phyloP scores from a whole-genome alignment of 2,329 filamentous ascomycete genomes.

The Aspergillus sp. region DNA sequence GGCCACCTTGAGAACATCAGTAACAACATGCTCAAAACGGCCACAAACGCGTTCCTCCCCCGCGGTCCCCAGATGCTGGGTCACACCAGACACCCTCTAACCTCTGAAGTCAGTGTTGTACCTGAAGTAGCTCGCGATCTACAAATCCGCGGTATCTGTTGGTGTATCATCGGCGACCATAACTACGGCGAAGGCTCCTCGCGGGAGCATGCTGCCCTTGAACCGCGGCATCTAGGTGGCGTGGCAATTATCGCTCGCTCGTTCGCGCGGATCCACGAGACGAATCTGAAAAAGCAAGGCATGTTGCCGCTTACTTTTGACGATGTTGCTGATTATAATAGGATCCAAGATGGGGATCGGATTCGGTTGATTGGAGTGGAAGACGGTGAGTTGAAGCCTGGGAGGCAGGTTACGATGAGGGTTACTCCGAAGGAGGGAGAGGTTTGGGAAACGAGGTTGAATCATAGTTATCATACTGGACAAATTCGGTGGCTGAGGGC shows the following conservation, averaged over 20 bases:
- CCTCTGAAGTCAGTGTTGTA: conserved; percentile 70
- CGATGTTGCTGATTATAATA: conserved; percentile 84
- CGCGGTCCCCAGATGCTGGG: conserved; percentile 19
- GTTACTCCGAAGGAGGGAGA: conserved; percentile 18
- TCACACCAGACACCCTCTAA: conserved; percentile 54
- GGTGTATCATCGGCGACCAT: conserved; percentile 96
- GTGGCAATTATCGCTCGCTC: conserved; percentile 87
- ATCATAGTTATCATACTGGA: conserved; percentile 27
- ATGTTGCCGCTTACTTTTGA: conserved; percentile 94
- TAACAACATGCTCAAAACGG: conserved; percentile 98
- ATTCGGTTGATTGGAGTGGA: conserved; percentile 15
- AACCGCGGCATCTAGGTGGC: conserved; percentile 89
- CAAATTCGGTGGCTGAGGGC: conserved; percentile 28
- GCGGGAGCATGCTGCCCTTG: conserved; percentile 91
- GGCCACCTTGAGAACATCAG: conserved; percentile 98
- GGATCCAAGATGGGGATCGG: conserved; percentile 14
- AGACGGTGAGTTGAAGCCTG: conserved; percentile 19
- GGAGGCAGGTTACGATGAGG: conserved; percentile 23
- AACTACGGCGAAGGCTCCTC: conserved; percentile 96
- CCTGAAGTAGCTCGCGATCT: conserved; percentile 89
- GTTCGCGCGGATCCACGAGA: conserved; percentile 98
- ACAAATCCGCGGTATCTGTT: conserved; percentile 86
- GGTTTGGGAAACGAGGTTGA: conserved; percentile 23
- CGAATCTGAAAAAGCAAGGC: conserved; percentile 99
- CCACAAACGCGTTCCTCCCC: conserved; percentile 62